Evolutionary conservation across 768 basidiomycete species (phyloP).

Genomic region (Daedalea quercina): DNA sequence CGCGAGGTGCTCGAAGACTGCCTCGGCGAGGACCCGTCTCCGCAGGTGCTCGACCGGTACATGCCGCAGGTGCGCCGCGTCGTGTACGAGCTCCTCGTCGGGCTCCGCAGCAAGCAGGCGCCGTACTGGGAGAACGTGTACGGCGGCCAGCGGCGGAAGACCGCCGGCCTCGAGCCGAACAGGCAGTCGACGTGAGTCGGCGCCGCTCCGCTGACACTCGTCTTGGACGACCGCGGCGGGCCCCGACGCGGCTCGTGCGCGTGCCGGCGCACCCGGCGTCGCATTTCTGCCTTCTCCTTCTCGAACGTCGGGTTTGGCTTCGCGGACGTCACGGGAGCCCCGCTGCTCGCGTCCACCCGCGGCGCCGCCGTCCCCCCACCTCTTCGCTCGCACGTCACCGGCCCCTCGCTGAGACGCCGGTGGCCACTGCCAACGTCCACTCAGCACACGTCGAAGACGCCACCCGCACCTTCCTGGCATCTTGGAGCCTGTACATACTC

Average conservation of each 20-base stretch:
- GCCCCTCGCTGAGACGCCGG: neutral
- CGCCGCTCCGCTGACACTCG: neutral
- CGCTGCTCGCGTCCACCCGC: neutral
- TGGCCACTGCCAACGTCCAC: neutral
- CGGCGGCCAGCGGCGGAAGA: neutral
- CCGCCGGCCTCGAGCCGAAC: neutral
- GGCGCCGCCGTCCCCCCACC: neutral
- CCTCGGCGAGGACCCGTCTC: conserved; percentile 35
- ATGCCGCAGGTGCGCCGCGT: conserved; percentile 31
- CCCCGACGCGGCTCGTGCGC: too few relatives aligned
- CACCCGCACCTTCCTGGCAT: neutral
- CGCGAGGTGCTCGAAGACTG: conserved; percentile 36
- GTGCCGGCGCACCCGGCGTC: too few relatives aligned
- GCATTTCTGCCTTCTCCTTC: neutral
- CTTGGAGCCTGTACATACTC: neutral
- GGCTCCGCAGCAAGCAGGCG: conserved; percentile 34
- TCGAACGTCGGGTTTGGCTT: neutral
- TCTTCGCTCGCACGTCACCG: neutral
- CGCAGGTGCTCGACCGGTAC: conserved; percentile 27
- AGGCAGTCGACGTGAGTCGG: neutral
- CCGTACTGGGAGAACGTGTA: conserved; percentile 28
- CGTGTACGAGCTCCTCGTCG: conserved; percentile 32
- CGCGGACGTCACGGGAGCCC: neutral
- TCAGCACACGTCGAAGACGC: neutral
- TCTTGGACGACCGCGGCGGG: too few relatives aligned